Evolutionary conservation across 768 basidiomycete genomes (phyloP), one percentile per base, ranked within the genome.

Genomic region (Amanita exitialis): DNA sequence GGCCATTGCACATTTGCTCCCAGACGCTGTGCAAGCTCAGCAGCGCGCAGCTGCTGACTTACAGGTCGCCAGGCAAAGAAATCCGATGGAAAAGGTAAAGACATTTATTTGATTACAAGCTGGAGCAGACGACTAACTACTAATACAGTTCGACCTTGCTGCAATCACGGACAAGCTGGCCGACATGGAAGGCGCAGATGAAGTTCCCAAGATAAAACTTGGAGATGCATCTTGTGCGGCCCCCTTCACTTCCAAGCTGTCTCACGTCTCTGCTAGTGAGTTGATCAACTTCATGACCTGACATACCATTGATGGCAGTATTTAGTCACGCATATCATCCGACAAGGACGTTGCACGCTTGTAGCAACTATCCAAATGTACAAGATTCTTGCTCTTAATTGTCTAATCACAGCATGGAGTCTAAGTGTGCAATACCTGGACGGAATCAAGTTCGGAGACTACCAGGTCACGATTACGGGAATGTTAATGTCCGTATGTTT

Each of bases 321-420:
- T 45, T 42, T 42, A 94, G 92, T 99, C 60, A 86, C 90, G 16
- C 93, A 95, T 63, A 97, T 99, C 64, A 96, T 99, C 58, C 83
- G 96, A 16, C 96, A 98, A 68, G 96, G 96, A 20, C 90, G 96
- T 25, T 98, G 96, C 72, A 99, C 96, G 1, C 81, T 99, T 15
- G 96, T 98, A 41, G 96, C 96, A 2, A 99, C 96, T 3, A 87
- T 95, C 49, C 96, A 99, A 69, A 99, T 99, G 96, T 99, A 97
- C 81, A 96, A 97, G 73, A 99, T 99, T 58, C 74, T 99, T 34
- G 96, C 95, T 1, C 71, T 99, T 51, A 99, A 98, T 64, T 98
- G 96, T 62, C 73, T 99, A 37, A 99, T 98, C 67, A 95, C 94
- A 3, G 96, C 96, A n/a, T 98, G 95, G 70, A 94, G 90, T 64